Evolutionary conservation across 2,329 filamentous ascomycete species (phyloP).

Genomic region (Pseudogymnoascus sp.): DNA sequence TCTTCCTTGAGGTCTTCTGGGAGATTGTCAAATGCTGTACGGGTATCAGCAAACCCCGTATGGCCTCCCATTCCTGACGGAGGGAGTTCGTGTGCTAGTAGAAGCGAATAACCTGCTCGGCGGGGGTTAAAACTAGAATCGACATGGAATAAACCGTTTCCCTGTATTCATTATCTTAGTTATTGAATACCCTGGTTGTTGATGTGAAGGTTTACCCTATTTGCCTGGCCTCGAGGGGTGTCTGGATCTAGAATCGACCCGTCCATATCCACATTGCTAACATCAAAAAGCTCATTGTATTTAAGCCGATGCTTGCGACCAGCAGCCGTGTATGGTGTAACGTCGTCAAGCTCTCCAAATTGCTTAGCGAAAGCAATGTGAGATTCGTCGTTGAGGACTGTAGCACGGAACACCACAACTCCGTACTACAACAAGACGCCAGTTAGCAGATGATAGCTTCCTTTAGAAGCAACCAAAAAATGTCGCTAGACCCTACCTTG

Average conservation of each 20-base stretch:
- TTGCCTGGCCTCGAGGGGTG: constrained; percentile 18
- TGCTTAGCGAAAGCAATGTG: constrained; percentile 45
- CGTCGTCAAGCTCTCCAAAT: constrained; percentile 51
- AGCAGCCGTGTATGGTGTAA: constrained; percentile 41
- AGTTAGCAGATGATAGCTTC: constrained; percentile 17
- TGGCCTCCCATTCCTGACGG: constrained; percentile 41
- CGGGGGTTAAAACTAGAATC: constrained; percentile 51
- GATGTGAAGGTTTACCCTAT: constrained; percentile 13
- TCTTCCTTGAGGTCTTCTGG: constrained; percentile 26
- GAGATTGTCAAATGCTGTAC: constrained; percentile 44
- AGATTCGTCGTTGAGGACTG: constrained; percentile 41
- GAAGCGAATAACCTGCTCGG: constrained; percentile 45
- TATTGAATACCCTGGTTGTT: neutral
- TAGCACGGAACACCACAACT: constrained; percentile 44
- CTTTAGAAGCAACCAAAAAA: neutral
- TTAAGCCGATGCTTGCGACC: constrained; percentile 42
- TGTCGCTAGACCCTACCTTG: constrained; percentile 23
- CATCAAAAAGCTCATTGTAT: constrained; percentile 49
- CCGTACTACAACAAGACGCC: constrained; percentile 38
- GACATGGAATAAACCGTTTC: constrained; percentile 47
- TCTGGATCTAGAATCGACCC: constrained; percentile 26
- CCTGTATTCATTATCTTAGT: constrained; percentile 22
- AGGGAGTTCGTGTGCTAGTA: constrained; percentile 44
- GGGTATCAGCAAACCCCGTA: constrained; percentile 48
- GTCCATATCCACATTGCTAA: constrained; percentile 46